phyloP scores from a whole-genome alignment of 495 filamentous ascomycete genomes.

The Coniosporium apollinis region DNA sequence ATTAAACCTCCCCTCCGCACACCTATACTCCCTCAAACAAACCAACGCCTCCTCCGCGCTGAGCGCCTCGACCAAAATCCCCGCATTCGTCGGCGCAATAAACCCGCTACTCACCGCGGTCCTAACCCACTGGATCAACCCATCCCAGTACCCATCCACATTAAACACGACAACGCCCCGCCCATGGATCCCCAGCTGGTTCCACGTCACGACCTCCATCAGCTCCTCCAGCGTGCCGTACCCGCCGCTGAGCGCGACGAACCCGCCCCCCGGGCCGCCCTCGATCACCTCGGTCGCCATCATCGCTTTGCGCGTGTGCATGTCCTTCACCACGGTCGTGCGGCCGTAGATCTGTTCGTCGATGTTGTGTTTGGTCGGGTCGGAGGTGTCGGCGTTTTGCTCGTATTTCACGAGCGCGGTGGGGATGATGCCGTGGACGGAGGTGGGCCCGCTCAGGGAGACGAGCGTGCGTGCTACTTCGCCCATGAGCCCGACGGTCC shows the following conservation, averaged over 20 bases:
- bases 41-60: slow-evolving; percentile 53
- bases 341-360: slow-evolving; percentile 56
- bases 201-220: slow-evolving; percentile 95
- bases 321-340: slow-evolving; percentile 79
- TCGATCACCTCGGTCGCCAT: slow-evolving; percentile 78
- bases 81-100: slow-evolving; percentile 45
- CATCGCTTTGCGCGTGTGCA: slow-evolving; percentile 85
- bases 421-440: slow-evolving; percentile 90
- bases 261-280: slow-evolving; percentile 69
- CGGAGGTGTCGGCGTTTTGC: slow-evolving; percentile 34
- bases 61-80: slow-evolving; percentile 63
- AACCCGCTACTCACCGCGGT: slow-evolving; percentile 65
- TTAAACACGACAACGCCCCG: slow-evolving; percentile 69
- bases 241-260: slow-evolving; percentile 77
- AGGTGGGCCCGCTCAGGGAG: slow-evolving; percentile 56
- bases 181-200: slow-evolving; percentile 86
- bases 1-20: slow-evolving; percentile 54
- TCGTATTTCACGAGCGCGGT: slow-evolving; percentile 69
- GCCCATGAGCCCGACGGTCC: slow-evolving; percentile 89
- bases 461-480: slow-evolving; percentile 80
- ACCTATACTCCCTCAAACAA: slow-evolving; percentile 55
- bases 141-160: slow-evolving; percentile 81
- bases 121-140: slow-evolving; percentile 64
- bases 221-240: slow-evolving; percentile 94
- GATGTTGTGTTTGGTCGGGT: slow-evolving; percentile 26